Conservation (phyloP, 2,329 filamentous ascomycete species). For the Dothiorella sarmentorum region DNA sequence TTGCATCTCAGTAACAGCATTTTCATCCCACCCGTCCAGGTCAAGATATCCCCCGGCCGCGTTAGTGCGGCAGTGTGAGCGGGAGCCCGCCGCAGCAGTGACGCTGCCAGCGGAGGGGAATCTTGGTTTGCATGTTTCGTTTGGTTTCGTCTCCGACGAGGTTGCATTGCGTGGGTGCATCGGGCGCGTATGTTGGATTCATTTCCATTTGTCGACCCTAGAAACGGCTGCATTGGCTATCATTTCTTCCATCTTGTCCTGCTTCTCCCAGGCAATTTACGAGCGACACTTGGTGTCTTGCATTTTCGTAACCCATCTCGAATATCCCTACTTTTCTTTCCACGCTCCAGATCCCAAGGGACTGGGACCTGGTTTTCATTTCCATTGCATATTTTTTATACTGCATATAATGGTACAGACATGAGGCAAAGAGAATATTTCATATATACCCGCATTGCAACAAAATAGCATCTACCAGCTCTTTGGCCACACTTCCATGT, state of each 20-base stretch:
- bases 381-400: neutral
- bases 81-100: neutral
- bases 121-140: neutral
- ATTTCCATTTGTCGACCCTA: neutral
- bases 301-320: neutral
- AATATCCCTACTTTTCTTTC: neutral
- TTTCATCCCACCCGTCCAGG: neutral
- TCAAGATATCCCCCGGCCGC: neutral
- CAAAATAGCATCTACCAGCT: too few relatives aligned
- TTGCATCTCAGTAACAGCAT: neutral
- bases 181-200: conserved; percentile 19
- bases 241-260: neutral
- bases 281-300: neutral
- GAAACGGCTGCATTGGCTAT: neutral
- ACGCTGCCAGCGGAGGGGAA: neutral
- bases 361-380: neutral
- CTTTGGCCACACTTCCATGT: too few relatives aligned
- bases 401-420: conserved; percentile 7
- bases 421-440: neutral
- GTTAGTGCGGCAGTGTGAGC: neutral
- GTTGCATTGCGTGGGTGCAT: conserved; percentile 32
- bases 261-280: neutral
- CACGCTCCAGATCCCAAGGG: neutral
- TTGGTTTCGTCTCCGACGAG: conserved; percentile 16
- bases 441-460: neutral